Conservation (phyloP, 2,329 filamentous ascomycete species). For the Ploettnerulaceae sp. region DNA sequence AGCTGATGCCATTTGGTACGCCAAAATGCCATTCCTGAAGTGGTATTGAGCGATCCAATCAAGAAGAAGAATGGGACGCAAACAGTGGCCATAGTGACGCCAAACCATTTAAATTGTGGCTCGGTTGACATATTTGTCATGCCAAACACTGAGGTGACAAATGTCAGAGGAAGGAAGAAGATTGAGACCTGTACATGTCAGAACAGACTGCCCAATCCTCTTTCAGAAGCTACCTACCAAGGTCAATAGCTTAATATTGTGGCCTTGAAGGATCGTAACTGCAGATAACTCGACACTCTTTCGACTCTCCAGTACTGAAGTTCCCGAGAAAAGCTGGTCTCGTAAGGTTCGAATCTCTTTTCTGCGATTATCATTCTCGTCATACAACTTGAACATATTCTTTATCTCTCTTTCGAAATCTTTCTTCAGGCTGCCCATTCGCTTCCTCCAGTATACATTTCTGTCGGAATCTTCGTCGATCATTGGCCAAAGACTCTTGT, state of each 20-base stretch:
- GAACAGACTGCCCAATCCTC: neutral
- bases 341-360: conserved; percentile 52
- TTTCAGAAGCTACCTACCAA: conserved; percentile 42
- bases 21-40: conserved; percentile 30
- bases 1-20: conserved; percentile 21
- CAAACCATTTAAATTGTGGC: conserved; percentile 42
- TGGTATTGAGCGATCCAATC: conserved; percentile 43
- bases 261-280: conserved; percentile 51
- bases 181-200: conserved; percentile 34
- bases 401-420: conserved; percentile 43
- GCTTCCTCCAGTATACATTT: conserved; percentile 42
- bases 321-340: conserved; percentile 59
- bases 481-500: conserved; percentile 52
- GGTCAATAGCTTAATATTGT: conserved; percentile 57
- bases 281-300: conserved; percentile 52
- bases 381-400: conserved; percentile 30
- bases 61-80: conserved; percentile 48
- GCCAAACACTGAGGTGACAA: conserved; percentile 56
- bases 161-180: conserved; percentile 57
- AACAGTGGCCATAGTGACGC: conserved; percentile 34
- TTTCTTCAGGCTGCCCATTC: conserved; percentile 43
- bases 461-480: conserved; percentile 42
- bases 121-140: conserved; percentile 44
- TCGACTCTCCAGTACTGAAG: conserved; percentile 55
- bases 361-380: conserved; percentile 46